Conservation (phyloP, 2,329 filamentous ascomycete genomes). For the Aspergillus latus region DNA sequence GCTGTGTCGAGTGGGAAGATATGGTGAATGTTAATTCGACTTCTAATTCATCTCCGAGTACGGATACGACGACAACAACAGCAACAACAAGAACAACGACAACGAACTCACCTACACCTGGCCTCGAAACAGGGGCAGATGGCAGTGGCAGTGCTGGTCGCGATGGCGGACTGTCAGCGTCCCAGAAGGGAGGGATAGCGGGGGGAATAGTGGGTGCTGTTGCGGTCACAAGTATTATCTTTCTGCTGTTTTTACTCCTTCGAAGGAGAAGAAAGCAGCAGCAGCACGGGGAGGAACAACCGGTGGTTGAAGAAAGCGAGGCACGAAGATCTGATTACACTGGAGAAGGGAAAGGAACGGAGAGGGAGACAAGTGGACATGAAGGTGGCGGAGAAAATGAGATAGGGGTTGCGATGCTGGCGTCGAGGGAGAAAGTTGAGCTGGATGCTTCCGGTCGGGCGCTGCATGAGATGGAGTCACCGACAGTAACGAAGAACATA, state of each 20-base stretch:
- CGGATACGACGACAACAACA: background rate
- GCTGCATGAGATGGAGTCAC: slow-evolving; percentile 16
- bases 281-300: background rate
- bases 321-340: no score
- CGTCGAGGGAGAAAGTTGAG: slow-evolving; percentile 13
- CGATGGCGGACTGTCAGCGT: background rate
- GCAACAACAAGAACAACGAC: background rate
- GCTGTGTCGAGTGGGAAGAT: slow-evolving; percentile 12
- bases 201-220: slow-evolving; percentile 14
- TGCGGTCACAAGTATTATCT: slow-evolving; percentile 3
- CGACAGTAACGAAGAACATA: background rate
- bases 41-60: background rate
- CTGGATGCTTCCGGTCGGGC: slow-evolving; percentile 13
- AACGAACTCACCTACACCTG: background rate
- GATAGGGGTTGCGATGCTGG: slow-evolving; percentile 11
- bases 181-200: slow-evolving; percentile 16
- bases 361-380: background rate
- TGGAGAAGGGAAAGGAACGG: background rate
- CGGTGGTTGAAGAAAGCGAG: background rate
- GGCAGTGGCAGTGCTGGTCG: background rate
- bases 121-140: background rate
- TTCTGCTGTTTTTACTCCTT: slow-evolving; percentile 4
- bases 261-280: background rate
- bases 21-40: slow-evolving; percentile 2
- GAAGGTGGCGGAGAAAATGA: background rate